A percentile compares a stretch with the other conserved stretches of the same genome.
Conservation (phyloP, 2,329 filamentous ascomycete genomes). For the Talaromyces sp. region DNA sequence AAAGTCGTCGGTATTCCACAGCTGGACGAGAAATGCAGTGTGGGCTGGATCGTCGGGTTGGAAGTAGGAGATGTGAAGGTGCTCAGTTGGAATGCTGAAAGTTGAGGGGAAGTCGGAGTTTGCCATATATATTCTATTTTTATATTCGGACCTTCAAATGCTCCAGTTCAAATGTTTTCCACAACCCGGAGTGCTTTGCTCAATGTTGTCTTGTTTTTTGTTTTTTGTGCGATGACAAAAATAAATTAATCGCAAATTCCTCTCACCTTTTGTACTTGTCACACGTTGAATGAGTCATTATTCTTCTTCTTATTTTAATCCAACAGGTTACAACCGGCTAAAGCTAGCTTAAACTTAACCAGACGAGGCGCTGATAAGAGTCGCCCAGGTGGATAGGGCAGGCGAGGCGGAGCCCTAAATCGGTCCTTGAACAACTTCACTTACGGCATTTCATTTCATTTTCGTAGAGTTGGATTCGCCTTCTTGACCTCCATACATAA, state of each 20-base stretch:
- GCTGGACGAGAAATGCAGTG: slow-evolving; percentile 4
- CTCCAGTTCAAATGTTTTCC: no score
- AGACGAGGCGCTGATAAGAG: background rate
- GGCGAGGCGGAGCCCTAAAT: background rate
- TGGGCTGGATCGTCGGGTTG: slow-evolving; percentile 5
- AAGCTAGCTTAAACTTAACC: no score
- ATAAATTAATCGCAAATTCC: background rate
- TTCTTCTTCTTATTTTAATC: background rate
- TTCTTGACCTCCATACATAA: background rate
- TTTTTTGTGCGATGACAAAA: background rate
- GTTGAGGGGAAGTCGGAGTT: slow-evolving; percentile 1
- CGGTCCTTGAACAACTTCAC: no score
- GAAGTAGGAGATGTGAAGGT: slow-evolving; percentile 10
- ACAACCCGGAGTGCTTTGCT: no score
- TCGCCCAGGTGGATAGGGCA: background rate
- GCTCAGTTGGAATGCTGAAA: slow-evolving; percentile 10
- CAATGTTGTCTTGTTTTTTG: no score
- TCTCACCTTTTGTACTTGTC: background rate
- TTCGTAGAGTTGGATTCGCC: no score
- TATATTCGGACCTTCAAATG: no score
- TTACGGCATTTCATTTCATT: no score
- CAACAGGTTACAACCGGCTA: no score
- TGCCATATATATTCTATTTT: background rate
- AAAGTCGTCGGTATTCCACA: slow-evolving; percentile 6
- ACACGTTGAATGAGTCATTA: background rate